Conservation (phyloP, 2,329 filamentous ascomycete genomes). For the Claviceps africana region DNA sequence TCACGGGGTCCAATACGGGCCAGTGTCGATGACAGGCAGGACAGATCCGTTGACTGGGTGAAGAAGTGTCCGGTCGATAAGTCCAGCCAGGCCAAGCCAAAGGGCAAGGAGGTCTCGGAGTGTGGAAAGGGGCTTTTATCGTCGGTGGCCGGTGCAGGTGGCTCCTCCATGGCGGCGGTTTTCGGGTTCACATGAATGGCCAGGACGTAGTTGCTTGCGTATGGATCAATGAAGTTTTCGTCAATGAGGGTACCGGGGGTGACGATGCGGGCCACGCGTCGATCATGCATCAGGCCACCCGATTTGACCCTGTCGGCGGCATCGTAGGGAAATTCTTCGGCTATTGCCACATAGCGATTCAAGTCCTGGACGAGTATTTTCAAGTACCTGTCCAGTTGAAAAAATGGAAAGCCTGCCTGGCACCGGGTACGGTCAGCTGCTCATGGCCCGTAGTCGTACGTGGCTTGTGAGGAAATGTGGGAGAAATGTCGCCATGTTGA, state of each 20-base stretch:
- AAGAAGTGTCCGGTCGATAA: conserved; percentile 90
- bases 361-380: conserved; percentile 87
- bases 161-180: no score
- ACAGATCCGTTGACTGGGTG: conserved; percentile 60
- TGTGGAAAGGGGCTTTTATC: conserved; percentile 4
- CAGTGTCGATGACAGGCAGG: conserved; percentile 63
- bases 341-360: conserved; percentile 81
- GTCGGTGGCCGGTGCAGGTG: neutral
- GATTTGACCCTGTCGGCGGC: conserved; percentile 55
- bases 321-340: conserved; percentile 77
- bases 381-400: conserved; percentile 82
- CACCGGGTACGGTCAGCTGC: neutral
- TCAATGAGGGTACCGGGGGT: conserved; percentile 94
- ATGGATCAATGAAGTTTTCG: conserved; percentile 92
- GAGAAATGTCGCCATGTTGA: no score
- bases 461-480: neutral
- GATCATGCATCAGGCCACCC: conserved; percentile 71
- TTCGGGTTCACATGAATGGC: conserved; percentile 47
- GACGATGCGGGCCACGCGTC: conserved; percentile 72
- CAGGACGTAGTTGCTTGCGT: conserved; percentile 84
- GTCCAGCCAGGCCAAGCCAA: conserved; percentile 89
- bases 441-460: no score
- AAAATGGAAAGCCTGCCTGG: conserved; percentile 83
- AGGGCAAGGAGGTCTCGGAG: conserved; percentile 14
- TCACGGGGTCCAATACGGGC: conserved; percentile 75